Base-by-base conservation (phyloP, 169 alveolate species). In the Plasmodium vivax region DNA sequence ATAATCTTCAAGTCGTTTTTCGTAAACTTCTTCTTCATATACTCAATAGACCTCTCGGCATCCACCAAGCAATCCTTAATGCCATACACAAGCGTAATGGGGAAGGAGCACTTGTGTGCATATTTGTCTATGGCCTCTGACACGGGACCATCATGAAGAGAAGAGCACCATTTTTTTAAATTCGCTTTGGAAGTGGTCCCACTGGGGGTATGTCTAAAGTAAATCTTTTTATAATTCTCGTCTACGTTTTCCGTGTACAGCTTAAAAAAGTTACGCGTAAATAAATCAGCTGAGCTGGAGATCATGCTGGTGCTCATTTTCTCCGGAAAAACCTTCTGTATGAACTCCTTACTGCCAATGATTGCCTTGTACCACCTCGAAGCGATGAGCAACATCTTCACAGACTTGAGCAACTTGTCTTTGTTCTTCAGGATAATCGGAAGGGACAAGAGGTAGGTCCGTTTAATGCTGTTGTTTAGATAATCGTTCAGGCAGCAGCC, bases 71-170 rank as follows among this genome's bases (percentile, higher is more conserved):
- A 19, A 30, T 87, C 93, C 41, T 75, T 77, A 38, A 75, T 56
- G 1, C 93, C 93, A 87, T 41, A 87, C 6, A 87, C 81, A 36
- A 87, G 56, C 4, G 87, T 75, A 36, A 87, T 75, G 43, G 93
- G 93, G 16, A 75, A 47, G 34, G 82, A 8, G 68, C 77, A 87
- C 23, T 38, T 54, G n/a, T 77, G 3, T 3, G 80, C 43, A 54
- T 87, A 54, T 71, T 87, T 87, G 27, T 87, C 93, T 9, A 87
- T 34, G n/a, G 81, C 72, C 23, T 75, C 87, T n/a, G 93, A 75
- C 30, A 75, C 82, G 0, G 93, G 93, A 9, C 30, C 16, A 51
- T 38, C 30, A 87, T 75, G 6, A 34, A 56, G n/a, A 2, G 74
- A 32, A 32, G 73, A 9, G 3, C 7, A 8, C 93, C 93, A 87